Percentiles rank a stretch among this genome's conserved stretches.
Evolutionary conservation across 176 grass and related monocot genomes (phyloP).

Genomic region (Rhipidocladum racemiflorum): DNA sequence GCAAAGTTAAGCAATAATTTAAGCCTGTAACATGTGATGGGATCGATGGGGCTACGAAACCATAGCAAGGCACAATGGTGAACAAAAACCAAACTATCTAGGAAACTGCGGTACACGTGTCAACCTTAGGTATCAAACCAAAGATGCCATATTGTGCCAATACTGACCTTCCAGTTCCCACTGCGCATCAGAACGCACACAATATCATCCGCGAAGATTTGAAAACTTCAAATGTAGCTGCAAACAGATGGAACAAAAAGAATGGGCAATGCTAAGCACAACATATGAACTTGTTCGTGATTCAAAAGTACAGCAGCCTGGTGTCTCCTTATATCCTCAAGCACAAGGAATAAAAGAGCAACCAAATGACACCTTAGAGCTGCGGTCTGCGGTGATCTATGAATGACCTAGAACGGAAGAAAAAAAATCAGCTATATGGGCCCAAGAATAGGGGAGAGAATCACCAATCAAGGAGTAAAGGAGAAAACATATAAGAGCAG

Average conservation of each 20-base stretch:
- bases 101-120: no score
- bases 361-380: constrained; percentile 35
- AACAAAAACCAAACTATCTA: no score
- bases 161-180: not conserved
- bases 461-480: constrained; percentile 29
- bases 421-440: constrained; percentile 59
- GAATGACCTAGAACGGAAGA: constrained; percentile 37
- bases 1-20: no score
- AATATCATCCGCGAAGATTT: not conserved
- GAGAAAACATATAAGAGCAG: constrained; percentile 22
- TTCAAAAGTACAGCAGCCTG: constrained; percentile 38
- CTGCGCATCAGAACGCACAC: not conserved
- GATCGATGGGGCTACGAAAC: no score
- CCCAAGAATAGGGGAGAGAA: constrained; percentile 29
- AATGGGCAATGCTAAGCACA: constrained; percentile 1
- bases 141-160: not conserved
- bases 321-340: constrained; percentile 45
- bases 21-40: no score
- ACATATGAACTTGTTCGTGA: constrained; percentile 41
- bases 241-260: not conserved
- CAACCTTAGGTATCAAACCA: no score
- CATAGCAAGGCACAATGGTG: no score
- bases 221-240: not conserved
- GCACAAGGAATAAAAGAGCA: constrained; percentile 50
- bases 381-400: constrained; percentile 38